Percentiles rank a stretch among this genome's conserved stretches.
These are phyloP conservation scores for Macrophomina phaseolina DNA, from an alignment of 2,329 filamentous ascomycete species.

Conservation along the genomic window DNA sequence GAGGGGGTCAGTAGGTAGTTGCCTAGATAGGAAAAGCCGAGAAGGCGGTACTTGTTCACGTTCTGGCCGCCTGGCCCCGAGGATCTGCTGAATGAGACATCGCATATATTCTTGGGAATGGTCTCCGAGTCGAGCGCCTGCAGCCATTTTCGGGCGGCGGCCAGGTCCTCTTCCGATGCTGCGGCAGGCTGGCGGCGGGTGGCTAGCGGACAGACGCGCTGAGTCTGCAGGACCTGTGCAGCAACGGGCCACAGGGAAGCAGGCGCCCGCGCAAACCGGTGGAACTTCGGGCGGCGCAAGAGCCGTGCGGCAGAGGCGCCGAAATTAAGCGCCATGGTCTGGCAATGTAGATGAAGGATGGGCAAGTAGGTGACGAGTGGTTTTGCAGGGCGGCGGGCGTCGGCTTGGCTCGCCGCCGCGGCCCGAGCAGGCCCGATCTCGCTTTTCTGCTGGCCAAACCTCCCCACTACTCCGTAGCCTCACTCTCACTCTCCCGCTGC, in stretches of 20 bases:
- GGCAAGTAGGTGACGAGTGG: too few species aligned
- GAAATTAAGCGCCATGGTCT: not conserved
- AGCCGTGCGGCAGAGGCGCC: not conserved
- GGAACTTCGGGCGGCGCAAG: not conserved
- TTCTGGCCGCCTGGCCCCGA: slow-evolving; percentile 71
- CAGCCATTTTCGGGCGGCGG: slow-evolving; percentile 63
- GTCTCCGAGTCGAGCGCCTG: slow-evolving; percentile 57
- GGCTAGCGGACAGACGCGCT: slow-evolving; percentile 2
- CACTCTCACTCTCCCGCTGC: not conserved
- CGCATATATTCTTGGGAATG: slow-evolving; percentile 62
- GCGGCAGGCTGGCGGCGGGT: not conserved
- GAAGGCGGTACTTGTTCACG: slow-evolving; percentile 66
- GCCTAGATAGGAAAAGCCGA: slow-evolving; percentile 15
- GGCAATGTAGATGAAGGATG: not conserved
- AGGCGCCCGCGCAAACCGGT: not conserved
- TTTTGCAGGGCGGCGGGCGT: too few species aligned
- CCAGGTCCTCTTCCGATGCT: slow-evolving; percentile 38
- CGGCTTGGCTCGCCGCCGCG: slow-evolving; percentile 27
- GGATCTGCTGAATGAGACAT: slow-evolving; percentile 67
- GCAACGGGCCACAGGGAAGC: not conserved
- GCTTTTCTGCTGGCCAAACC: slow-evolving; percentile 15
- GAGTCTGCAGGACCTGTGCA: not conserved
- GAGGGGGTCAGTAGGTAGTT: slow-evolving; percentile 17
- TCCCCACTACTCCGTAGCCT: slow-evolving; percentile 14
- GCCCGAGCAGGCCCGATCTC: slow-evolving; percentile 20